Evolutionary conservation across 257 asterid species (phyloP), one percentile per base, ranked within the genome.

Genomic region (Solanum paucissectum): DNA sequence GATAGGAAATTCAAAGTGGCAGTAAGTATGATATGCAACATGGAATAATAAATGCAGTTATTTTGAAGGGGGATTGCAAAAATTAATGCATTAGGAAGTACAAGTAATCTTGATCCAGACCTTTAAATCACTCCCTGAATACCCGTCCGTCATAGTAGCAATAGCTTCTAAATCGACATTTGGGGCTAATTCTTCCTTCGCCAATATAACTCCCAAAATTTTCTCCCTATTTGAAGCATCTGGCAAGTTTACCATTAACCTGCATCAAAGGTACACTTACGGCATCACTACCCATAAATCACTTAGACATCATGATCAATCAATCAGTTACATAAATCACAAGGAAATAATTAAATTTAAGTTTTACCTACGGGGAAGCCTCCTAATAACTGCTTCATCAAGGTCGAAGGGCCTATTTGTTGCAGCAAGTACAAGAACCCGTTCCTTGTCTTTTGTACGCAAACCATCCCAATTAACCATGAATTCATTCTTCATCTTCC

Each of bases 81-180:
- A 89, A 66, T 74, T 21, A 81, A 33, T 75, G 83, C 25, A 42
- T 66, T 76, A 73, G 73, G 76, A 32, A 81, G 25, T 46, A 86
- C 64, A 79, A 88, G 73, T 88, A 83, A 20, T 44, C 29, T 68
- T 32, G 83, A 40, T 49, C 72, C 92, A 89, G 88, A 96, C 99
- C 99, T 95, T 96, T n/a, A 96, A 91, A 93, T 96, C 99, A 89
- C 99, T 96, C 88, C 99, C 99, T 6, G 99, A 96, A 89, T 95
- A 95, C 77, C 98, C 99, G 29, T 94, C 98, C 1, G 98, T 95
- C 96, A 96, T 96, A 91, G 87, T 93, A 85, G 98, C 98, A 93
- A 96, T 90, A 42, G 94, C 94, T 84, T 92, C 95, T 20, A 95
- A 92, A 91, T 95, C 96, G 49, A 94, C 89, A 89, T 92, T 90